Percentiles rank a stretch among this genome's conserved stretches.
Evolutionary conservation across 2,329 filamentous ascomycete genomes (phyloP).

Genomic region (Escovopsis sp.): DNA sequence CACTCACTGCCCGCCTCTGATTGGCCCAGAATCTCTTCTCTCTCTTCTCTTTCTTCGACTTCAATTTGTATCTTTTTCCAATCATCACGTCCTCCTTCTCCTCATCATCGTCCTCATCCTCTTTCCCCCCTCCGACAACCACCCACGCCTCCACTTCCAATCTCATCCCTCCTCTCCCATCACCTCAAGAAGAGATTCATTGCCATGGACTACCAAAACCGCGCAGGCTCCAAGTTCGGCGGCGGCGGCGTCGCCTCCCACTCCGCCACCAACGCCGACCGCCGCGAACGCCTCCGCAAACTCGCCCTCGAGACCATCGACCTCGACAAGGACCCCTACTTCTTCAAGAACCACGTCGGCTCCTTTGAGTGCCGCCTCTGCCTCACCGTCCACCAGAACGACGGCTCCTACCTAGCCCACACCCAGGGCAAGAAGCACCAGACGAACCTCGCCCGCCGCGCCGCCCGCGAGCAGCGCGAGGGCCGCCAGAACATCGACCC

Average conservation of each 20-base stretch:
- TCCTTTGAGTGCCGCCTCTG: slow-evolving; percentile 96
- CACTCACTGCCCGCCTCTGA: too few species aligned
- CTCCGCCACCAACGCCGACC: slow-evolving; percentile 88
- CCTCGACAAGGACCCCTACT: slow-evolving; percentile 98
- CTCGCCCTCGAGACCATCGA: slow-evolving; percentile 98
- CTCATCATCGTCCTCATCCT: too few species aligned
- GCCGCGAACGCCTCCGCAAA: slow-evolving; percentile 90
- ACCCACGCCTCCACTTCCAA: neutral
- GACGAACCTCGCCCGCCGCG: slow-evolving; percentile 89
- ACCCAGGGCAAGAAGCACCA: slow-evolving; percentile 98
- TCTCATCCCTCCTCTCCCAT: neutral
- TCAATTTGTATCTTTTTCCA: slow-evolving; percentile 12
- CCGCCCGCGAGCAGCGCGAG: slow-evolving; percentile 88
- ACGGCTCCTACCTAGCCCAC: slow-evolving; percentile 95
- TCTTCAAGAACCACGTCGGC: slow-evolving; percentile 99
- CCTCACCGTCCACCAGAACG: slow-evolving; percentile 95
- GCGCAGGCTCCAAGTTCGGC: slow-evolving; percentile 93
- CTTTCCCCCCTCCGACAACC: too few species aligned
- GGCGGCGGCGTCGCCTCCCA: slow-evolving; percentile 91
- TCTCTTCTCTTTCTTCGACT: too few species aligned
- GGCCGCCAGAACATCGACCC: slow-evolving; percentile 56
- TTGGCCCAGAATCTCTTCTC: too few species aligned
- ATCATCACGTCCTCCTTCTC: slow-evolving; percentile 5
- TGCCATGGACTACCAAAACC: slow-evolving; percentile 66
- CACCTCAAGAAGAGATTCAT: neutral